A percentile compares a stretch with the other conserved stretches of the same genome.
Conservation (phyloP, 139 green algal species). For the Dunaliella primolecta region DNA sequence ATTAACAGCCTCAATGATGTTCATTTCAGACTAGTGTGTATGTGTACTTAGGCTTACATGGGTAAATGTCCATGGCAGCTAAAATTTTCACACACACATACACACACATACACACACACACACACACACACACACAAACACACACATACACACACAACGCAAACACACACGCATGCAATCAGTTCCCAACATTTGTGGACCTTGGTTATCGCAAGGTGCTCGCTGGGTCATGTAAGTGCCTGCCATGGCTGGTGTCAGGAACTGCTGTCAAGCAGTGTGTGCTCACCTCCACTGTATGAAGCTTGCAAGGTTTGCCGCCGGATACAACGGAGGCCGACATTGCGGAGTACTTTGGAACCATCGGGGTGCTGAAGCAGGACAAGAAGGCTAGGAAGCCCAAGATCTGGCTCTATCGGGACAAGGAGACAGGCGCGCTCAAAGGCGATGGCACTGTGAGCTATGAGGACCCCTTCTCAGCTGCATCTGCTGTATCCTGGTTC, state of each 20-base stretch:
- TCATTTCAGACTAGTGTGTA: too few species aligned
- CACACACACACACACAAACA: neutral
- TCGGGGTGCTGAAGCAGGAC: constrained; percentile 57
- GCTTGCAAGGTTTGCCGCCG: constrained; percentile 56
- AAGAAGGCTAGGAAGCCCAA: constrained; percentile 74
- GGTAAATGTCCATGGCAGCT: too few species aligned
- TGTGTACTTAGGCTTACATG: too few species aligned
- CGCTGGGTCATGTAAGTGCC: too few species aligned
- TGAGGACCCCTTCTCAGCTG: constrained; percentile 76
- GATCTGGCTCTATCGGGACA: constrained; percentile 60
- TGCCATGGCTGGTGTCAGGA: too few species aligned
- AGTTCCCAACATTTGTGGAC: too few species aligned
- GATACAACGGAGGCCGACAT: constrained; percentile 65
- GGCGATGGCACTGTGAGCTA: constrained; percentile 67
- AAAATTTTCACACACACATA: neutral
- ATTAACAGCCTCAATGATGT: too few species aligned
- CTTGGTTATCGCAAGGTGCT: too few species aligned
- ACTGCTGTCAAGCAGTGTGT: too few species aligned
- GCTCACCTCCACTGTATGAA: too few species aligned
- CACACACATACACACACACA: neutral
- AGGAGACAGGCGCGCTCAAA: constrained; percentile 72
- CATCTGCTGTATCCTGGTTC: constrained; percentile 80
- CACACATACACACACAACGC: neutral
- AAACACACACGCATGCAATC: neutral
- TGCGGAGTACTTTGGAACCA: constrained; percentile 75